Evolutionary conservation across 2,329 filamentous ascomycete species (phyloP).

Genomic region (Fusarium buxicola): DNA sequence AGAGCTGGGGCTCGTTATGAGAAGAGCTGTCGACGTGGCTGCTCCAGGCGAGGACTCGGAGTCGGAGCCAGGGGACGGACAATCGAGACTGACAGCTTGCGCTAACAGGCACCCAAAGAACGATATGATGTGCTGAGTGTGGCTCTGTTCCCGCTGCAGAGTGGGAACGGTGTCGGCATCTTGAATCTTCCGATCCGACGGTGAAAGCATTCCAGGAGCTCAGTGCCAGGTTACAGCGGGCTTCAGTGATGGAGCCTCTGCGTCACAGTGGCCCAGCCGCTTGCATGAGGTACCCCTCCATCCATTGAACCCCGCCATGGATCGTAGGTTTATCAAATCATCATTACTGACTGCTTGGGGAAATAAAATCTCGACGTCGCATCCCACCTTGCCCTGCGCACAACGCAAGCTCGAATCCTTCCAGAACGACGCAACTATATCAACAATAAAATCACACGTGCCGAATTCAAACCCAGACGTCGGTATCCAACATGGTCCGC

Average conservation of each 20-base stretch:
- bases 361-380: slow-evolving; percentile 15
- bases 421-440: background rate
- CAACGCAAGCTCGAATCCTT: background rate
- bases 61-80: slow-evolving; percentile 5
- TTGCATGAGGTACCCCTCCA: slow-evolving; percentile 26
- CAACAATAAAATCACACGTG: background rate
- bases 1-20: too few species aligned
- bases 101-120: slow-evolving; percentile 6
- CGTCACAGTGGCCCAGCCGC: background rate
- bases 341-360: slow-evolving; percentile 20
- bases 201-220: too few species aligned
- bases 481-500: slow-evolving; percentile 75
- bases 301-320: slow-evolving; percentile 35
- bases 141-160: slow-evolving; percentile 4
- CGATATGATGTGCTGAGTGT: slow-evolving; percentile 11
- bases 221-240: slow-evolving; percentile 5
- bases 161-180: background rate
- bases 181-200: slow-evolving; percentile 13
- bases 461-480: too few species aligned
- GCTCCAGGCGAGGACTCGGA: background rate
- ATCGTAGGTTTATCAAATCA: slow-evolving; percentile 17
- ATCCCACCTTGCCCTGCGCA: background rate
- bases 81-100: slow-evolving; percentile 7
- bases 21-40: slow-evolving; percentile 3
- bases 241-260: background rate